phyloP scores from a whole-genome alignment of 371 early-diverging fungal species.

The Saksenaea oblongispora region DNA sequence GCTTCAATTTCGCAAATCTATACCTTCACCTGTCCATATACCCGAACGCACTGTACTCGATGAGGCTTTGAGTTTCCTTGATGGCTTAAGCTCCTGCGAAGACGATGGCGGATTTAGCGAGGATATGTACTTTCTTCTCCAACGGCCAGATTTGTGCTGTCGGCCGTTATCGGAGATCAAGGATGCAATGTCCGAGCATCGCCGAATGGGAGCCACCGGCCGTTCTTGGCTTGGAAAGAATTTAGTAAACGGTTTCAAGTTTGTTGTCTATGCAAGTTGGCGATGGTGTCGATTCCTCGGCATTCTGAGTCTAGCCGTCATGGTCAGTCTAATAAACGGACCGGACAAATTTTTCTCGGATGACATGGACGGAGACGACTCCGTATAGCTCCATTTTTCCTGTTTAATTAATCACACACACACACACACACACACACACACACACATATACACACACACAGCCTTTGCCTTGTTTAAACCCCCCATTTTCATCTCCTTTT shows the following conservation, averaged over 20 bases:
- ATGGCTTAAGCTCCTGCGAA: conserved; percentile 13
- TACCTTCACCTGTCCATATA: neutral
- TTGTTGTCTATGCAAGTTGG: conserved; percentile 2
- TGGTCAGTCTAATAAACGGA: neutral
- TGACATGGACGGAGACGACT: neutral
- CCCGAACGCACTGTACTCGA: neutral
- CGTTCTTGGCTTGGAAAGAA: neutral
- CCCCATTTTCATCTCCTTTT: too few species aligned
- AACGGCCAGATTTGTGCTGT: conserved; percentile 23
- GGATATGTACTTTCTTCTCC: conserved; percentile 24
- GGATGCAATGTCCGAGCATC: conserved; percentile 26
- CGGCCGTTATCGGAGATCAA: conserved; percentile 27
- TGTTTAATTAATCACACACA: conserved; percentile 1
- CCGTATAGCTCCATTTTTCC: neutral
- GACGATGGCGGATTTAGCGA: conserved; percentile 25
- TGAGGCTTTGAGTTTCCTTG: conserved; percentile 30
- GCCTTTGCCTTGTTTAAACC: too few species aligned
- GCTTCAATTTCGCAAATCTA: neutral
- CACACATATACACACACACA: neutral
- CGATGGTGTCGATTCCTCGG: conserved; percentile 2
- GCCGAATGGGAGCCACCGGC: conserved; percentile 7
- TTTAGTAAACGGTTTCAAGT: neutral
- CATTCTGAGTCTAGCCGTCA: neutral
- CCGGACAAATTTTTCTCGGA: neutral
- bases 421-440: neutral